Percentiles rank a stretch among this genome's conserved stretches.
Conservation (phyloP, 108 stramenopile genomes). For the Cyclotella baltica region DNA sequence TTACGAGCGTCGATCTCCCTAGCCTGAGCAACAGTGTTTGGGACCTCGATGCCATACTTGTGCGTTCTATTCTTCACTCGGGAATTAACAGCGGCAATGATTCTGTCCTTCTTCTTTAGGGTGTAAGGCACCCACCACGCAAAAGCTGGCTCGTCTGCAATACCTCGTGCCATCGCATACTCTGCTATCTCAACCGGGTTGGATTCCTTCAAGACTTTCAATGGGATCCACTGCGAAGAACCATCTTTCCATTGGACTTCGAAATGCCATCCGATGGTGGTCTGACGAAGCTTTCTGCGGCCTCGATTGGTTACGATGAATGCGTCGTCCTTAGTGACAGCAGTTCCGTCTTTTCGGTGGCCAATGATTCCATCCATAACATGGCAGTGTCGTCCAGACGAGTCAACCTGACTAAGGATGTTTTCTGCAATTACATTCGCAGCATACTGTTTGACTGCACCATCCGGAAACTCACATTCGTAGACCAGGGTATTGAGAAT, state of each 20-base stretch:
- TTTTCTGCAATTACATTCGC: conserved; percentile 70
- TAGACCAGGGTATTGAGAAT: conserved; percentile 50
- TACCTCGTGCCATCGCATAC: conserved; percentile 50
- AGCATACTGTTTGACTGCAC: conserved; percentile 44
- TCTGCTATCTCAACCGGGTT: conserved; percentile 64
- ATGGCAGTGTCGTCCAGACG: conserved; percentile 31
- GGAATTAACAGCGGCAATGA: conserved; percentile 30
- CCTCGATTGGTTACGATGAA: conserved; percentile 11
- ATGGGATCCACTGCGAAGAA: conserved; percentile 9
- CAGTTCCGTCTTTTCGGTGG: conserved; percentile 9
- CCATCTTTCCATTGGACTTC: conserved; percentile 56
- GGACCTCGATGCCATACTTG: conserved; percentile 66
- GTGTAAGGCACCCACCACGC: conserved; percentile 51
- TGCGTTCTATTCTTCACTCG: conserved; percentile 1
- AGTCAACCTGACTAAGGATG: conserved; percentile 45
- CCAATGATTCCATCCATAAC: conserved; percentile 24
- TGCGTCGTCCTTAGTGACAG: conserved; percentile 12
- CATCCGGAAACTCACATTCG: conserved; percentile 61
- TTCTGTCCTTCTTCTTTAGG: conserved; percentile 29
- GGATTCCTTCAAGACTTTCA: conserved; percentile 60
- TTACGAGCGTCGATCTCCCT: conserved; percentile 50
- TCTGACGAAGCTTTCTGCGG: neutral
- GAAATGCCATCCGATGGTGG: conserved; percentile 64
- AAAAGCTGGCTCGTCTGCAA: conserved; percentile 49
- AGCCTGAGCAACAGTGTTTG: conserved; percentile 52